Evolutionary conservation across 1,284 basidiomycete genomes (phyloP), one percentile per base, ranked within the genome.

Genomic region (Leccinum pallidistipes): DNA sequence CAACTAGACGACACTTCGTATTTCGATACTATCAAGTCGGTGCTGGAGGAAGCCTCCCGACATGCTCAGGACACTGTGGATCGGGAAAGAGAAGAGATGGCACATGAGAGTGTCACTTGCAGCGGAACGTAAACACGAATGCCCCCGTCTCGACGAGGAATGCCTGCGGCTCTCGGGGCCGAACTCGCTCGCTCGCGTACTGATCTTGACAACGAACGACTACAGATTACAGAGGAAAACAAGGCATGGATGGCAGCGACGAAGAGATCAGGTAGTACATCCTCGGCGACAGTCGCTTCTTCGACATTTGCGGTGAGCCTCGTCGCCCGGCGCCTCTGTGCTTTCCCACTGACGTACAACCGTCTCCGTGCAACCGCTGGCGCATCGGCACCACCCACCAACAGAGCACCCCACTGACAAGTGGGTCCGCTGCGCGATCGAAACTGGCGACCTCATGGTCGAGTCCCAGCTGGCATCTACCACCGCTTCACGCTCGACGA

Each of bases 401-500:
- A 29, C 29, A 29, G 3, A 29, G 29, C 29, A 29, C 29, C 29
- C n/a, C n/a, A 29, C 29, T 29, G 29, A 29, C 29, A 29, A 29
- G 29, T 29, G 29, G 29, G 5, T 7, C 29, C 29, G 29, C 29
- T 29, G 29, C 29, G 29, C 29, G 29, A 38, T 38, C 36, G 36
- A 16, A 24, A 24, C 24, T 24, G 24, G 24, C 24, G 24, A 24
- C 24, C 24, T 24, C 24, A 24, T 24, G 24, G 24, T 24, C 24
- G 24, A 24, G 24, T 24, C 24, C 91, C 90, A 0, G 81, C 88
- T 18, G 91, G 91, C 0, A 92, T 94, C 66, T 94, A 93, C 74
- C 92, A 95, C 75, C 86, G 92, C 24, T 94, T 95, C 78, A 93
- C 90, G 0, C 83, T 94, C 21, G 91, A 94, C 70, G 81, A 84